phyloP scores from a whole-genome alignment of 768 basidiomycete species.

The Aureoboletus auriporus region DNA sequence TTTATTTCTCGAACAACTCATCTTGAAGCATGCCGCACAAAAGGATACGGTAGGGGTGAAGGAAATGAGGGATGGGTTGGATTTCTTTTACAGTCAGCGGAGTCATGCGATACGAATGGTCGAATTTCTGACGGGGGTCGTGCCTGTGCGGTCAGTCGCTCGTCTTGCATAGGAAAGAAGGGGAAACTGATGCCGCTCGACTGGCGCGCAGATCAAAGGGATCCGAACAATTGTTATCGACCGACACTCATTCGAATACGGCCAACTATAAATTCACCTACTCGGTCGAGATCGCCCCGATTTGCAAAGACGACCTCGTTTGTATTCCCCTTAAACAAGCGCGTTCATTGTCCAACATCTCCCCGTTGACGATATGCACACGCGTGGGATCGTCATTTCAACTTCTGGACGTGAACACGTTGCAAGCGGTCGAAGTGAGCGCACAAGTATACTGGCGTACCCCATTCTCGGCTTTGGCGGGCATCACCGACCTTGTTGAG shows the following conservation, averaged over 20 bases:
- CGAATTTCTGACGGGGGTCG: slow-evolving; percentile 85
- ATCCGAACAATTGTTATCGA: slow-evolving; percentile 91
- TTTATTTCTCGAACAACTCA: slow-evolving; percentile 94
- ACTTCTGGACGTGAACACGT: slow-evolving; percentile 83
- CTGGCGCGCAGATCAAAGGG: slow-evolving; percentile 64
- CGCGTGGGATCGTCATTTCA: slow-evolving; percentile 92
- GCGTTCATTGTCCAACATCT: slow-evolving; percentile 80
- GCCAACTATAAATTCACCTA: slow-evolving; percentile 98
- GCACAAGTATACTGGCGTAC: slow-evolving; percentile 85
- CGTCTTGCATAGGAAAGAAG: not conserved
- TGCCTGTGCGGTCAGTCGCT: slow-evolving; percentile 71
- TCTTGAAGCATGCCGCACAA: slow-evolving; percentile 94
- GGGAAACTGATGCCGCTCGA: not conserved
- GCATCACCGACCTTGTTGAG: slow-evolving; percentile 82
- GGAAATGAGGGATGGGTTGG: slow-evolving; percentile 91
- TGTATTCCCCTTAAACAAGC: slow-evolving; percentile 85
- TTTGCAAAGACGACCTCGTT: slow-evolving; percentile 98
- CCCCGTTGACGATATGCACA: slow-evolving; percentile 79
- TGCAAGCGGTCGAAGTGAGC: slow-evolving; percentile 79
- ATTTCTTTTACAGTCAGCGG: slow-evolving; percentile 92
- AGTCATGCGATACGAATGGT: slow-evolving; percentile 96
- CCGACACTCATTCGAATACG: slow-evolving; percentile 88
- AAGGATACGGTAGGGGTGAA: slow-evolving; percentile 93
- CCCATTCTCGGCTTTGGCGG: slow-evolving; percentile 82
- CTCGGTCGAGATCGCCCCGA: slow-evolving; percentile 93